Percentiles rank a stretch among this genome's conserved stretches.
These are phyloP conservation scores for Solanum chiquidenum DNA, from an alignment of 257 asterid species.

Conservation along the genomic window DNA sequence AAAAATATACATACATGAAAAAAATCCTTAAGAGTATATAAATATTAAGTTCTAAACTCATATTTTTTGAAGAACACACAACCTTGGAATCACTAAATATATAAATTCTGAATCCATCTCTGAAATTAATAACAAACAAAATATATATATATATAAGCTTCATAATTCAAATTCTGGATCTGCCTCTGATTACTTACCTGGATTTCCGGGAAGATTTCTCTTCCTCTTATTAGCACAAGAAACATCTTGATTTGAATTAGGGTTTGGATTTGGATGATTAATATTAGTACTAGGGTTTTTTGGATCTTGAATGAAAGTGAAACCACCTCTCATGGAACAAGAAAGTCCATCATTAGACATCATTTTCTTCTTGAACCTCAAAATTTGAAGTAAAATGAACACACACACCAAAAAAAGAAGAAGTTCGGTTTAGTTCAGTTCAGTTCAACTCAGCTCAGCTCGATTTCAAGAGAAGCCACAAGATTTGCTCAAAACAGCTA, in stretches of 20 bases:
- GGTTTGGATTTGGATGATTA: not conserved
- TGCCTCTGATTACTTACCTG: slow-evolving; percentile 25
- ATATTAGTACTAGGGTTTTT: slow-evolving; percentile 1
- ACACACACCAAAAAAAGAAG: not conserved
- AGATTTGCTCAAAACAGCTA: slow-evolving; percentile 34
- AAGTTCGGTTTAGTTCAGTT: not conserved
- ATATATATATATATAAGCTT: not conserved
- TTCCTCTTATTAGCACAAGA: slow-evolving; percentile 43
- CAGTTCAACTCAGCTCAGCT: not conserved
- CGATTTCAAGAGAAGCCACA: slow-evolving; percentile 17
- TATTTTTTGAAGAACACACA: not conserved
- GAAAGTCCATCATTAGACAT: slow-evolving; percentile 63
- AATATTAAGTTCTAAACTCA: not conserved
- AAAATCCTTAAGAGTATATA: not conserved
- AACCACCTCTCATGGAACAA: slow-evolving; percentile 32
- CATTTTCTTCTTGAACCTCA: slow-evolving; percentile 32
- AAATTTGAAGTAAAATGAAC: not conserved
- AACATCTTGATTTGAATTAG: slow-evolving; percentile 28
- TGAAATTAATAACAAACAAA: not conserved
- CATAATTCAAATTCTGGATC: not conserved
- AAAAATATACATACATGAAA: not conserved
- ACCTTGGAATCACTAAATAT: not conserved
- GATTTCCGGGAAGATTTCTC: slow-evolving; percentile 82
- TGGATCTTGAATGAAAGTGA: slow-evolving; percentile 56
- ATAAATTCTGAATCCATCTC: not conserved